Base-by-base conservation (phyloP, 208 protist species). In the Trypanosoma mega region DNA sequence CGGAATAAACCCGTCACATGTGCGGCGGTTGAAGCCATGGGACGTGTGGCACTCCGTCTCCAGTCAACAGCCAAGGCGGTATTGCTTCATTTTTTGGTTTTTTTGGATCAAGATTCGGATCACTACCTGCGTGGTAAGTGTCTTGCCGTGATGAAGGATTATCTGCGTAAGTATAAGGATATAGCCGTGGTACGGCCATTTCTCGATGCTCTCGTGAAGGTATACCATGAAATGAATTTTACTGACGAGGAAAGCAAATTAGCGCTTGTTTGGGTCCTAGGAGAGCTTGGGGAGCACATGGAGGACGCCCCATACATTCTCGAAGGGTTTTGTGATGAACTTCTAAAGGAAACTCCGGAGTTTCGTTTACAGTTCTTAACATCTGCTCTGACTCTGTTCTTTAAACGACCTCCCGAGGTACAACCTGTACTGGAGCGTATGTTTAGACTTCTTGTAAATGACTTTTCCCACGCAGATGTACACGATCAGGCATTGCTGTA, bases 381-480 rank as follows among this genome's bases (percentile, higher is more conserved):
- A 9, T 69, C 92, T 9, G 59, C 82, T 11, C 61, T 92, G 23
- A 96, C 76, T 51, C 72, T 98, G 20, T 97, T 98, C 57, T 96
- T 98, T 74, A 95, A 96, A 66, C 78, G 93, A 4, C 91, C 95
- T 2, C 78, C 84, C 0, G 94, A 98, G 68, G 85, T 93, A 75
- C 87, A 97, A 64, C 50, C 31, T 5, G 76, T 97, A 27, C 81
- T 98, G 23, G 90, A 92, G 8, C 41, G 39, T 18, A 57, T 97
- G 36, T 82, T 98, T 41, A 63, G 80, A 16, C 39, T 68, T 4
- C 78, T 91, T 26, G 72, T 93, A 23, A 76, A 78, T 64, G 92
- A 97, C 68, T 85, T 87, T 60, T 86, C 79, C 26, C 71, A 92
- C 51, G 84, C 85, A 2, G 92, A 97, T 51, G 80, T 97, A 14